Percentiles rank a stretch among this genome's conserved stretches.
Evolutionary conservation across 208 protist species (phyloP).

Genomic region (Porcisia deanei): DNA sequence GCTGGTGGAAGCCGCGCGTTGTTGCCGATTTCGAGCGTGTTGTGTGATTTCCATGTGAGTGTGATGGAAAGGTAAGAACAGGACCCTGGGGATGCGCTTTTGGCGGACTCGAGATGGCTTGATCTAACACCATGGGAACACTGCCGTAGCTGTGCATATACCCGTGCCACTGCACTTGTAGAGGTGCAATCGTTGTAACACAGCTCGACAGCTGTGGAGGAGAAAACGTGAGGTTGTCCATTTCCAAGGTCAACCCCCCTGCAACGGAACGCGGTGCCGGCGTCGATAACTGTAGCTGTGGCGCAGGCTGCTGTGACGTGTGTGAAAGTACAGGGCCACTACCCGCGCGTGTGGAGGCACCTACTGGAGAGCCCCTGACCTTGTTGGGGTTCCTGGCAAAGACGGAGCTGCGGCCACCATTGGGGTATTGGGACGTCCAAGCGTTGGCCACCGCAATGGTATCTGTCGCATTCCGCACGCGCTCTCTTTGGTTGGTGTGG

Average conservation of each 20-base stretch:
- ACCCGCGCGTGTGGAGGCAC: background rate
- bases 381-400: background rate
- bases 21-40: background rate
- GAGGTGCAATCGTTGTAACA: background rate
- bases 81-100: background rate
- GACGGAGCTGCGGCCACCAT: background rate
- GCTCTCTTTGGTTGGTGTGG: conserved; percentile 5
- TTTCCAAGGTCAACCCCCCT: conserved; percentile 23
- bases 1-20: background rate
- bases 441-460: background rate
- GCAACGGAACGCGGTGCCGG: background rate
- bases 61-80: background rate
- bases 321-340: conserved; percentile 10
- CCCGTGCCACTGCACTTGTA: background rate
- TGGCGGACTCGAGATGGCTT: conserved; percentile 1
- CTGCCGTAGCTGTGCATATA: conserved; percentile 1
- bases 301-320: background rate
- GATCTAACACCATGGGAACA: background rate
- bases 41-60: background rate
- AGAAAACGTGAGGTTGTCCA: conserved; percentile 13
- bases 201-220: conserved; percentile 7
- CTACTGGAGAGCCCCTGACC: background rate
- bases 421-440: background rate
- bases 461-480: background rate
- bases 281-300: background rate